Conservation (phyloP, 139 green algal species). For the Protoeuglena noctilucae region DNA sequence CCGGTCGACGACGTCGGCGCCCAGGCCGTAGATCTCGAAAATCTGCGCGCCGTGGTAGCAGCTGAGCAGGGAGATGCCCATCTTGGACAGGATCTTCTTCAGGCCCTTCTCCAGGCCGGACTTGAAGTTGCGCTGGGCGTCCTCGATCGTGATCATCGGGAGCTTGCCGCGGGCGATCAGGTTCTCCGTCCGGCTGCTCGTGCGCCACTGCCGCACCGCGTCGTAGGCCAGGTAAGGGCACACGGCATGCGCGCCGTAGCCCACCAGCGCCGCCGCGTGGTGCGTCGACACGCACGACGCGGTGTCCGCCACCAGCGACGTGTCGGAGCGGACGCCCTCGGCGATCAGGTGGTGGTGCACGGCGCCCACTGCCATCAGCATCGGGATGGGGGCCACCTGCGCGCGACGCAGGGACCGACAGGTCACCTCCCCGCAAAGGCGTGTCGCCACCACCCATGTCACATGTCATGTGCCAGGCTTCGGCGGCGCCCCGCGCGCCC, state of each 20-base stretch:
- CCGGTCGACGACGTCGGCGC: slow-evolving; percentile 70
- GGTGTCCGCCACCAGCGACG: slow-evolving; percentile 90
- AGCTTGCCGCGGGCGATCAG: slow-evolving; percentile 41
- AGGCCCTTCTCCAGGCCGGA: slow-evolving; percentile 87
- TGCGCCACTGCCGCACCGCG: slow-evolving; percentile 83
- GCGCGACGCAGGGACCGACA: too few relatives aligned
- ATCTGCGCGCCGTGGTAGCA: slow-evolving; percentile 91
- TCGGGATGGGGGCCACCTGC: too few relatives aligned
- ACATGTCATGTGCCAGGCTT: too few relatives aligned
- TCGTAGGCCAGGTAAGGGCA: slow-evolving; percentile 94
- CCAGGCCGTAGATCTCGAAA: slow-evolving; percentile 97
- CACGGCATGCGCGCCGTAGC: slow-evolving; percentile 90
- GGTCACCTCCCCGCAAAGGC: too few relatives aligned
- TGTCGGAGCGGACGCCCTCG: slow-evolving; percentile 55
- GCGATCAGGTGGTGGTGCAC: slow-evolving; percentile 97
- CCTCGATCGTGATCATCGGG: slow-evolving; percentile 48
- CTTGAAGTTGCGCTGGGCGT: slow-evolving; percentile 75
- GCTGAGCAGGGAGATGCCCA: slow-evolving; percentile 94
- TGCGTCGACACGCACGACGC: slow-evolving; percentile 73
- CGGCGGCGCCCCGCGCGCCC: slow-evolving; percentile 4
- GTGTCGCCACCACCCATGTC: too few relatives aligned
- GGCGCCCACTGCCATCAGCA: slow-evolving; percentile 76
- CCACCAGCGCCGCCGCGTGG: slow-evolving; percentile 78
- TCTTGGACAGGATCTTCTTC: slow-evolving; percentile 97
- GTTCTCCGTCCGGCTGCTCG: slow-evolving; percentile 21